Evolutionary conservation across 2,329 filamentous ascomycete genomes (phyloP).

Genomic region (Scedosporium apiospermum): DNA sequence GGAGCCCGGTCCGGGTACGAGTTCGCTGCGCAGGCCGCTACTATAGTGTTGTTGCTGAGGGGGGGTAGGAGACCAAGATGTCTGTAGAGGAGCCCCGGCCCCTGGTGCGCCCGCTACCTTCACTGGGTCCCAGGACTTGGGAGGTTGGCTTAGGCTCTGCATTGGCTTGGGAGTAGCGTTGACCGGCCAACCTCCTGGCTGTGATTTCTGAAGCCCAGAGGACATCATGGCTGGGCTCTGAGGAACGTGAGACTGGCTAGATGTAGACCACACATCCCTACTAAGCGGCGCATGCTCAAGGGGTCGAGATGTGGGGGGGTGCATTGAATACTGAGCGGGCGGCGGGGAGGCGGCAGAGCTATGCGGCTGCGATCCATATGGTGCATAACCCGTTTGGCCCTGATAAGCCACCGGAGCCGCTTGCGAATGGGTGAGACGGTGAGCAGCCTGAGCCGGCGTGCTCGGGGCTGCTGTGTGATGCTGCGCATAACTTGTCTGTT

Average conservation of each 20-base stretch:
- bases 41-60: constrained; percentile 19
- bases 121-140: constrained; percentile 7
- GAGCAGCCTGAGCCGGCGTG: constrained; percentile 33
- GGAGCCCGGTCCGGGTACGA: neutral
- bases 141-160: constrained; percentile 12
- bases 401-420: constrained; percentile 28
- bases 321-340: constrained; percentile 44
- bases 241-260: constrained; percentile 14
- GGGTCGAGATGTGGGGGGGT: constrained; percentile 30
- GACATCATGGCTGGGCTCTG: constrained; percentile 13
- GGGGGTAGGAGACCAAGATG: constrained; percentile 13
- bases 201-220: constrained; percentile 14
- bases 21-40: constrained; percentile 8
- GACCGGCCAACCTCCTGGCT: constrained; percentile 23
- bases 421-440: constrained; percentile 32
- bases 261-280: constrained; percentile 26
- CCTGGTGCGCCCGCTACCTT: neutral
- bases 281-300: constrained; percentile 29
- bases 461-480: constrained; percentile 28
- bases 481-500: constrained; percentile 24
- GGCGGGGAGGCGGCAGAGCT: constrained; percentile 37
- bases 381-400: constrained; percentile 30
- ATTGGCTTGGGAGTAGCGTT: constrained; percentile 24
- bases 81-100: neutral
- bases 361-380: constrained; percentile 28